Conservation (phyloP, 2,329 filamentous ascomycete species). For the Colletotrichum karsti region DNA sequence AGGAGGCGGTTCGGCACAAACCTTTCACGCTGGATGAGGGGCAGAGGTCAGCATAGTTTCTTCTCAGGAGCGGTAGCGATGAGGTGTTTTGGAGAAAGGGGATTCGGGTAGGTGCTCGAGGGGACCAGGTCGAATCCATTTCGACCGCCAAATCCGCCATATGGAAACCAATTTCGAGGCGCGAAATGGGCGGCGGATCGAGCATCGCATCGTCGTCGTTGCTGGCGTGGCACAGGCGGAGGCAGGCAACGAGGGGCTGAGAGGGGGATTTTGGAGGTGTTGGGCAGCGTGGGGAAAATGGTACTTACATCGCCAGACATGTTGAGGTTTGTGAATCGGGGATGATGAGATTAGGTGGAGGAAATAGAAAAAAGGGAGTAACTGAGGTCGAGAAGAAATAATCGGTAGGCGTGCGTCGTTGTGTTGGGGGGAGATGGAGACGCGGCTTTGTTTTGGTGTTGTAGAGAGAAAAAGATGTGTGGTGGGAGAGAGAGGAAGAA, state of each 20-base stretch:
- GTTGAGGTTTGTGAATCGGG: slow-evolving; percentile 24
- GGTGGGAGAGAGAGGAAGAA: slow-evolving; percentile 26
- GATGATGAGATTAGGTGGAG: slow-evolving; percentile 16
- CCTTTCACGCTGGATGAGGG: slow-evolving; percentile 71
- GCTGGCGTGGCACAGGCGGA: slow-evolving; percentile 8
- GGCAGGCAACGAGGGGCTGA: slow-evolving; percentile 23
- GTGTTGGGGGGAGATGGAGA: slow-evolving; percentile 19
- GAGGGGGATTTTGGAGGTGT: slow-evolving; percentile 21
- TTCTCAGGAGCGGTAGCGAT: not conserved
- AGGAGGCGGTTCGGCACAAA: slow-evolving; percentile 47
- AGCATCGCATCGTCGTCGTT: not conserved
- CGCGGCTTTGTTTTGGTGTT: slow-evolving; percentile 28
- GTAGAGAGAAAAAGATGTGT: slow-evolving; percentile 25
- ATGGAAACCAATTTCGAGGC: not conserved
- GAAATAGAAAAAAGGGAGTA: not conserved
- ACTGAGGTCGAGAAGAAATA: slow-evolving; percentile 8
- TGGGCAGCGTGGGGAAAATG: slow-evolving; percentile 25
- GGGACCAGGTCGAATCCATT: not conserved
- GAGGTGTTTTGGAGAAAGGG: slow-evolving; percentile 13
- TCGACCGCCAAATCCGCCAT: not conserved
- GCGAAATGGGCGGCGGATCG: not conserved
- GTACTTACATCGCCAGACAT: slow-evolving; percentile 32
- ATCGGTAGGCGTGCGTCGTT: slow-evolving; percentile 18
- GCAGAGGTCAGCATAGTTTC: slow-evolving; percentile 43
- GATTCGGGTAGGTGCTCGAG: not conserved